phyloP scores from a whole-genome alignment of 495 filamentous ascomycete species.

The Rhypophila decipiens region DNA sequence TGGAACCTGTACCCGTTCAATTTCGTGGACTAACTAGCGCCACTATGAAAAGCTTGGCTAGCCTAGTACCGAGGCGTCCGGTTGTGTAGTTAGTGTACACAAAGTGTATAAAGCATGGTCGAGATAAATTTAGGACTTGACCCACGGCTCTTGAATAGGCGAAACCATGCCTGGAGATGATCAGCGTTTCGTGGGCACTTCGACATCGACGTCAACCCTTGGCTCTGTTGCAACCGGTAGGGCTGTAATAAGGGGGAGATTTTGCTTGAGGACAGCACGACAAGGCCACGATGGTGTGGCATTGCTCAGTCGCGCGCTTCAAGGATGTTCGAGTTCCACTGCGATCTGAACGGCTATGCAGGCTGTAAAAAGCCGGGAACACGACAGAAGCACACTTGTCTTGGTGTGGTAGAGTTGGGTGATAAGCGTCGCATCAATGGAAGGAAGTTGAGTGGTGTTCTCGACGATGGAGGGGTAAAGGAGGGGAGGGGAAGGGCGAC shows the following conservation, averaged over 20 bases:
- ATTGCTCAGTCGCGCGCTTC: slow-evolving; percentile 16
- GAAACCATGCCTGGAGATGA: background rate
- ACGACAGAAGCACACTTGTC: background rate
- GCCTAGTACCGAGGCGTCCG: background rate
- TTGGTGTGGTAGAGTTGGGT: no score
- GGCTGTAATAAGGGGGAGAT: background rate
- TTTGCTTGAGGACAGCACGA: no score
- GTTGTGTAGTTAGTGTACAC: background rate
- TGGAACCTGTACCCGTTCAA: background rate
- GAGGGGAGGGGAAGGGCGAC: no score
- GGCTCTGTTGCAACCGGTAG: no score
- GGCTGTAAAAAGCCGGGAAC: slow-evolving; percentile 12
- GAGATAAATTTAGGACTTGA: slow-evolving; percentile 1
- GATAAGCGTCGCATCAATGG: no score
- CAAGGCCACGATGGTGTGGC: no score
- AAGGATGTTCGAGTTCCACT: slow-evolving; percentile 10
- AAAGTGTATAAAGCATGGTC: background rate
- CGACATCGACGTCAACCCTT: slow-evolving; percentile 1
- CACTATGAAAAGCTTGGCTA: background rate
- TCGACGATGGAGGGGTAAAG: no score
- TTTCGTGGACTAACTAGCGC: background rate
- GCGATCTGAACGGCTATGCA: slow-evolving; percentile 21
- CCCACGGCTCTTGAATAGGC: background rate
- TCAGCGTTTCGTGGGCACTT: background rate
- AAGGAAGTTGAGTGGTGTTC: no score